Base-by-base conservation (phyloP, 495 filamentous ascomycete genomes). In the Penicillium desertorum region DNA sequence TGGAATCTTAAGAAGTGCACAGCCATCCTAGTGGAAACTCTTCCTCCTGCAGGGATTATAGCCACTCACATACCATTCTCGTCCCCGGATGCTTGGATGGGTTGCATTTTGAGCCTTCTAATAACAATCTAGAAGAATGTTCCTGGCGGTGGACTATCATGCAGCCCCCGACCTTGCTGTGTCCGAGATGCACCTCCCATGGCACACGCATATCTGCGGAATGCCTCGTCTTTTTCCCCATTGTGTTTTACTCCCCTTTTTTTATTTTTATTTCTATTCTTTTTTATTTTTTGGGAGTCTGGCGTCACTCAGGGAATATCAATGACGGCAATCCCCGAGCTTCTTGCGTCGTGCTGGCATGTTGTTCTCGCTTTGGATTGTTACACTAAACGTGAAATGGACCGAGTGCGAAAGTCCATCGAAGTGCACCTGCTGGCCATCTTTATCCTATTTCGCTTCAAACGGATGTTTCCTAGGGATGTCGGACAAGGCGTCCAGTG, bases 71-170 rank as follows among this genome's bases (percentile, higher is more conserved):
- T 30, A 6, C 49, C 54, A 10, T 39, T 23, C 12, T 58, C 10
- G 19, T 36, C 54, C 63, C 63, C 66, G 51, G 61, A 68, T 70
- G 63, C 57, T 55, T 64, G 64, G 59, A 48, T 63, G 50, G 53
- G 60, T 60, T 60, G 52, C 54, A 56, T 54, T 56, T 53, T 17
- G 54, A 65, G 52, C 54, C 53, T 71, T 69, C 69, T 65, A 67
- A 60, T 65, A 59, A 68, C 62, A 62, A 63, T 67, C 66, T 67
- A 65, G 64, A 71, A 70, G 56, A 60, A 68, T 53, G 66, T 69
- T 59, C 66, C 66, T 69, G 66, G 66, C 66, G 66, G 66, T 69
- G 63, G 59, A 56, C 59, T 45, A 32, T 47, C 54, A 57, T 61
- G 62, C 62, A 60, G 42, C 52, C 46, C 32, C 51, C 17, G 51